phyloP scores from a whole-genome alignment of 768 basidiomycete genomes.

The Daedaleopsis sinensis region DNA sequence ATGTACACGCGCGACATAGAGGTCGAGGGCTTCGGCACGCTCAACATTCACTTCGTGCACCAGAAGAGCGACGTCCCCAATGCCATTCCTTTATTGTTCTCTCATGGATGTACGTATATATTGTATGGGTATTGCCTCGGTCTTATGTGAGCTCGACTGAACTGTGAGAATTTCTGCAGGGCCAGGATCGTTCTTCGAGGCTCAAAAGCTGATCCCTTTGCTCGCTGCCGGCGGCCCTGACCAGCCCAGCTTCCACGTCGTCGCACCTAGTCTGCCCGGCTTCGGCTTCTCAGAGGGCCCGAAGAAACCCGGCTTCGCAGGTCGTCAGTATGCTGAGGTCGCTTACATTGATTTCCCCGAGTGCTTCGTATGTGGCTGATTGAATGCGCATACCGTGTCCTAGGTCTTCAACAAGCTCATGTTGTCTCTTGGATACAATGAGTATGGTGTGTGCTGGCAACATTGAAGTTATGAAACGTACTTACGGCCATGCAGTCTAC shows the following conservation, averaged over 20 bases:
- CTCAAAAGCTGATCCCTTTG: conserved; percentile 56
- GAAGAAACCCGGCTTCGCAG: conserved; percentile 51
- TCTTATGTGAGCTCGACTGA: neutral
- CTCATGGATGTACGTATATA: conserved; percentile 55
- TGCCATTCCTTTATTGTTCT: conserved; percentile 45
- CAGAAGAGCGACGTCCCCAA: conserved; percentile 41
- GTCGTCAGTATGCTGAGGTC: conserved; percentile 58
- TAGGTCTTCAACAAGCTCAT: conserved; percentile 32
- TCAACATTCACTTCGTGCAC: conserved; percentile 60
- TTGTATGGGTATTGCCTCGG: neutral
- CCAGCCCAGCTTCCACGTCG: conserved; percentile 65
- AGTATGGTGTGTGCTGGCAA: conserved; percentile 25
- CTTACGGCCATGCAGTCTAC: conserved; percentile 37
- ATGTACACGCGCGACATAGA: conserved; percentile 58
- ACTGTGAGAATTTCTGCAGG: conserved; percentile 36
- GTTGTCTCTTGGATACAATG: conserved; percentile 30
- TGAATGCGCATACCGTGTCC: no score
- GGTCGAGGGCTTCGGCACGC: conserved; percentile 47
- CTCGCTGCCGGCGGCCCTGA: conserved; percentile 43
- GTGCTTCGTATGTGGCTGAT: neutral
- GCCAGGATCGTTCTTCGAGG: conserved; percentile 65
- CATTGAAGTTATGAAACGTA: neutral
- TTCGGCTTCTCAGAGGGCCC: conserved; percentile 65
- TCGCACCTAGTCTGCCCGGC: conserved; percentile 59
- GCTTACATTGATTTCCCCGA: neutral